These are phyloP conservation scores for Aeschynomene evenia DNA, from an alignment of 306 rosid genomes.

Conservation along the genomic window DNA sequence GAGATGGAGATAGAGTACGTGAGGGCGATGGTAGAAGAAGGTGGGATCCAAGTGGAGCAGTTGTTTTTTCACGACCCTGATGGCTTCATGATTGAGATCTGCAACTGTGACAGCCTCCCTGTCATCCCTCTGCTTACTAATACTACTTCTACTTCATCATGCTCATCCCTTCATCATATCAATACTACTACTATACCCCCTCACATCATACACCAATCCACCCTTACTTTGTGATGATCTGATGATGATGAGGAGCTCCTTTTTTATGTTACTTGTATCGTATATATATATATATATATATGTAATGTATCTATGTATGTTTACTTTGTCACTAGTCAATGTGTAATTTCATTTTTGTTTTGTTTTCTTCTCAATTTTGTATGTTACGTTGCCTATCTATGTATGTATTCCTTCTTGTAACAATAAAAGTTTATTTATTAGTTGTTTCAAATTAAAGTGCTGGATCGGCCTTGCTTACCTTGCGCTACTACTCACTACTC, in stretches of 20 bases:
- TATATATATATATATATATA: too few species aligned
- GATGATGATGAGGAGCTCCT: background rate
- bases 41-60: slow-evolving; percentile 77
- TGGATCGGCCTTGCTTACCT: too few species aligned
- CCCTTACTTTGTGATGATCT: too few species aligned
- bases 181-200: too few species aligned
- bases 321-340: background rate
- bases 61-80: slow-evolving; percentile 94
- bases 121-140: slow-evolving; percentile 73
- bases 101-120: slow-evolving; percentile 85
- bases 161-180: too few species aligned
- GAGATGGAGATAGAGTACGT: slow-evolving; percentile 65
- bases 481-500: too few species aligned
- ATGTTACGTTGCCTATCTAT: too few species aligned
- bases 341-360: background rate
- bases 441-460: too few species aligned
- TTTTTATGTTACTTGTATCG: background rate
- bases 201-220: too few species aligned
- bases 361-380: background rate
- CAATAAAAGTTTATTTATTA: background rate
- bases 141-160: too few species aligned
- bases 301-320: too few species aligned
- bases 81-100: slow-evolving; percentile 95
- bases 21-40: slow-evolving; percentile 75
- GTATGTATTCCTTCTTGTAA: background rate